Evolutionary conservation across 768 basidiomycete genomes (phyloP).

Genomic region (Termitomyces sp.): DNA sequence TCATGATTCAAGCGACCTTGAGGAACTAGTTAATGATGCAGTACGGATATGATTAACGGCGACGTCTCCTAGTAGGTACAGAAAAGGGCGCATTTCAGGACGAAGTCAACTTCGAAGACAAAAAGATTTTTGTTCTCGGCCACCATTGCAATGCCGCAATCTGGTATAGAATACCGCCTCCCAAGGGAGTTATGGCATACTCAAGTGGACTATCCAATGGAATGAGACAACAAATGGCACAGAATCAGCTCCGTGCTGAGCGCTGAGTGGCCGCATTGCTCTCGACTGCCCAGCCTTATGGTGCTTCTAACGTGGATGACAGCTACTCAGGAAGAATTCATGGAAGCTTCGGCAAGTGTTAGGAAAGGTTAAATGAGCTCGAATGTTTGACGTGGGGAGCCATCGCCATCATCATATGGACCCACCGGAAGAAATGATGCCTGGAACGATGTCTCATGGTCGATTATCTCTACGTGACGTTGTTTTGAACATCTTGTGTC

Average conservation of each 20-base stretch:
- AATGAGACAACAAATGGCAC: background rate
- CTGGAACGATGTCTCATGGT: background rate
- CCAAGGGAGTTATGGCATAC: conserved; percentile 6
- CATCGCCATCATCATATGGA: background rate
- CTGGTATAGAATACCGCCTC: background rate
- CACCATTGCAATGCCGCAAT: background rate
- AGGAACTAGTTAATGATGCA: no score
- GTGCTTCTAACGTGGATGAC: background rate
- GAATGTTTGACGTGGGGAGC: background rate
- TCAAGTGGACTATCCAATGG: background rate
- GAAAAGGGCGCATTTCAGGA: no score
- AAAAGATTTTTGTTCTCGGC: background rate
- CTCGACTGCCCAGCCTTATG: conserved; percentile 3
- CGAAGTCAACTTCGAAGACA: no score
- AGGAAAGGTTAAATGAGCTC: background rate
- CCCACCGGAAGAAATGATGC: background rate
- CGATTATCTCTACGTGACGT: background rate
- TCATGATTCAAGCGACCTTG: no score
- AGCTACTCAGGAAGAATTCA: background rate
- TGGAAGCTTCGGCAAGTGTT: background rate
- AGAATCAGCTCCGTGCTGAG: conserved; percentile 4
- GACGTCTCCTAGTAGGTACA: no score
- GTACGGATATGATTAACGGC: no score
- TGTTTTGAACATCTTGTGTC: background rate
- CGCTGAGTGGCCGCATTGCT: conserved; percentile 5